These are phyloP conservation scores for Dactylellina leptospora DNA, from an alignment of 2,329 filamentous ascomycete genomes.

Conservation along the genomic window DNA sequence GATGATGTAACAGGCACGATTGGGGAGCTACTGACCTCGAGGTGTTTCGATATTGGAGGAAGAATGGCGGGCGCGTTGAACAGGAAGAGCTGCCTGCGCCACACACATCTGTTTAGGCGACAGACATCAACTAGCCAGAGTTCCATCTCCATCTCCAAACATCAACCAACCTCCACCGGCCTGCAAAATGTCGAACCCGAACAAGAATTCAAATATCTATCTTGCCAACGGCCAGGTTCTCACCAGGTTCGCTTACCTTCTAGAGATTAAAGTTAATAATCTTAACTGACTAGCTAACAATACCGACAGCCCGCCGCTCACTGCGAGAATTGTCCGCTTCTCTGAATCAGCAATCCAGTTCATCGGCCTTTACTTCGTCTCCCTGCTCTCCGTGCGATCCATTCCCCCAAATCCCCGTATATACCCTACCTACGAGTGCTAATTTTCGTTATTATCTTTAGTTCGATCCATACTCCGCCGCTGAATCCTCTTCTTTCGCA, in stretches of 20 bases:
- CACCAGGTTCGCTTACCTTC: slow-evolving; percentile 17
- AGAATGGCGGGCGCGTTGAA: background rate
- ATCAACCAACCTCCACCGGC: background rate
- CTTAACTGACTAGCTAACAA: slow-evolving; percentile 5
- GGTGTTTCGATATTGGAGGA: background rate
- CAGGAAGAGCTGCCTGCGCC: no score
- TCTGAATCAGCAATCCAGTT: slow-evolving; percentile 48
- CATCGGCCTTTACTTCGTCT: slow-evolving; percentile 43
- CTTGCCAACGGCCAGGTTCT: slow-evolving; percentile 38
- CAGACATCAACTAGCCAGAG: slow-evolving; percentile 14
- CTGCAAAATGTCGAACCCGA: slow-evolving; percentile 11
- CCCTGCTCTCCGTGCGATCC: slow-evolving; percentile 46
- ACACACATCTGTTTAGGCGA: background rate
- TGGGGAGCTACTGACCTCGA: background rate
- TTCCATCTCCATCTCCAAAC: slow-evolving; percentile 24
- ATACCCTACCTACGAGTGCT: slow-evolving; percentile 1
- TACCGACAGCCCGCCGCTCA: slow-evolving; percentile 33
- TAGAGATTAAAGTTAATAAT: background rate
- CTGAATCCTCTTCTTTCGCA: slow-evolving; percentile 47
- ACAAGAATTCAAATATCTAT: slow-evolving; percentile 7
- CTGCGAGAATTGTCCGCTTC: slow-evolving; percentile 39
- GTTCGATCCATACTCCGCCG: slow-evolving; percentile 45
- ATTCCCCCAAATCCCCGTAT: background rate
- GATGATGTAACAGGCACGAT: background rate
- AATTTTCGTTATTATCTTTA: slow-evolving; percentile 9